phyloP scores from a whole-genome alignment of 2,329 filamentous ascomycete genomes.

The Nemania bipapillata region DNA sequence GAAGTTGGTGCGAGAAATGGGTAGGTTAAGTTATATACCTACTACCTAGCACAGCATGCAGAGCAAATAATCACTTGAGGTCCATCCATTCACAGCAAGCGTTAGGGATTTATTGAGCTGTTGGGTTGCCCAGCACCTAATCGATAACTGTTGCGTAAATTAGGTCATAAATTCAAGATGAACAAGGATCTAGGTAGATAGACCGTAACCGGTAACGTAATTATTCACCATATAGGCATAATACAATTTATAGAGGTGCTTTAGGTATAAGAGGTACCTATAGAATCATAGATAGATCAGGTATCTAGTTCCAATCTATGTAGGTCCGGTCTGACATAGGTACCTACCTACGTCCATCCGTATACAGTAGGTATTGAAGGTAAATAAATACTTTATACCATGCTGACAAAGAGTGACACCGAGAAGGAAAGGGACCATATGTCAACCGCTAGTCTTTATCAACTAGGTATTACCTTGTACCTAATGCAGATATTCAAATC shows the following conservation, averaged over 20 bases:
- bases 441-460: too few relatives aligned
- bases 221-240: not conserved
- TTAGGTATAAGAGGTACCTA: too few relatives aligned
- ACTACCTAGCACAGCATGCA: not conserved
- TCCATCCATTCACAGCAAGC: not conserved
- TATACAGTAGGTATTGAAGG: too few relatives aligned
- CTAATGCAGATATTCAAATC: too few relatives aligned
- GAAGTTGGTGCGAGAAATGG: not conserved
- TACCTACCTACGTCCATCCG: too few relatives aligned
- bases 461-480: too few relatives aligned
- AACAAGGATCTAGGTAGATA: slow-evolving; percentile 2
- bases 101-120: not conserved
- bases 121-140: slow-evolving; percentile 25
- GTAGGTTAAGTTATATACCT: not conserved
- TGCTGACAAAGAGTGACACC: too few relatives aligned
- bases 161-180: slow-evolving; percentile 24
- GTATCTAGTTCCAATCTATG: too few relatives aligned
- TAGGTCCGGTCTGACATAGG: too few relatives aligned
- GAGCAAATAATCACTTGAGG: not conserved
- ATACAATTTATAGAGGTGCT: too few relatives aligned
- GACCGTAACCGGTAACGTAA: not conserved
- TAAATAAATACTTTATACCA: too few relatives aligned
- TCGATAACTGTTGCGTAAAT: slow-evolving; percentile 21
- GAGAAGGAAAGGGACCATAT: not conserved
- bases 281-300: too few relatives aligned